These are phyloP conservation scores for Phytopythium helicoides DNA, from an alignment of 352 stramenopile species.

Conservation along the genomic window DNA sequence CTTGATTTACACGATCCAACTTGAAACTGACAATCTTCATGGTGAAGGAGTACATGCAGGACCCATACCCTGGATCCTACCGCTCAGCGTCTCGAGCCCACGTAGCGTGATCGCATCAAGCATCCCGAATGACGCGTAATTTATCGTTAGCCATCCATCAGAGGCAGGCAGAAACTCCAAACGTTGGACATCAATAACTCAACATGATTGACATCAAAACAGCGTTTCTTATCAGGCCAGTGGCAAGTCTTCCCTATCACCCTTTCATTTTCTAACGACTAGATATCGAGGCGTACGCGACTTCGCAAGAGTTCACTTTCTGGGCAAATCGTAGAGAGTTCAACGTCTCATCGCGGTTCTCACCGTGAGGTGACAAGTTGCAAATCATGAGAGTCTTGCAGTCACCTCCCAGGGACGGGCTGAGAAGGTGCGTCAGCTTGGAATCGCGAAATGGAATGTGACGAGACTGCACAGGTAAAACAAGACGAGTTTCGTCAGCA, in stretches of 20 bases:
- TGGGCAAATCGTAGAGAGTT: slow-evolving; percentile 88
- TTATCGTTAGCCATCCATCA: neutral
- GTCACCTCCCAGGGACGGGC: slow-evolving; percentile 79
- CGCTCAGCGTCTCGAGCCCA: slow-evolving; percentile 32
- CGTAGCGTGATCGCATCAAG: neutral
- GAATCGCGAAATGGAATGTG: slow-evolving; percentile 89
- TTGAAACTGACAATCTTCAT: neutral
- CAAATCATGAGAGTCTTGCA: slow-evolving; percentile 92
- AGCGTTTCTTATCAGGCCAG: neutral
- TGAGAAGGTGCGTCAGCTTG: slow-evolving; percentile 87
- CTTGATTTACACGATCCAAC: neutral
- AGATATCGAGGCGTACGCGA: slow-evolving; percentile 57
- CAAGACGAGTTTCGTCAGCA: neutral
- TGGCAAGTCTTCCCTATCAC: neutral
- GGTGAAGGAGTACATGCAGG: slow-evolving; percentile 61
- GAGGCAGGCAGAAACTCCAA: too few species aligned
- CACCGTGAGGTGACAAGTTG: slow-evolving; percentile 74
- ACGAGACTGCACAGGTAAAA: slow-evolving; percentile 27
- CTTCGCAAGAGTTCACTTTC: slow-evolving; percentile 87
- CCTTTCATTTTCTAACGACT: slow-evolving; percentile 19
- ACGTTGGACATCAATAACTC: too few species aligned
- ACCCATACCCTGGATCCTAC: slow-evolving; percentile 37
- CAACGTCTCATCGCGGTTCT: slow-evolving; percentile 80
- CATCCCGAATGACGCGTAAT: slow-evolving; percentile 2
- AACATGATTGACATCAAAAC: too few species aligned